Evolutionary conservation across 495 filamentous ascomycete species (phyloP), one percentile per base, ranked within the genome.

Genomic region (Collariella sp.): DNA sequence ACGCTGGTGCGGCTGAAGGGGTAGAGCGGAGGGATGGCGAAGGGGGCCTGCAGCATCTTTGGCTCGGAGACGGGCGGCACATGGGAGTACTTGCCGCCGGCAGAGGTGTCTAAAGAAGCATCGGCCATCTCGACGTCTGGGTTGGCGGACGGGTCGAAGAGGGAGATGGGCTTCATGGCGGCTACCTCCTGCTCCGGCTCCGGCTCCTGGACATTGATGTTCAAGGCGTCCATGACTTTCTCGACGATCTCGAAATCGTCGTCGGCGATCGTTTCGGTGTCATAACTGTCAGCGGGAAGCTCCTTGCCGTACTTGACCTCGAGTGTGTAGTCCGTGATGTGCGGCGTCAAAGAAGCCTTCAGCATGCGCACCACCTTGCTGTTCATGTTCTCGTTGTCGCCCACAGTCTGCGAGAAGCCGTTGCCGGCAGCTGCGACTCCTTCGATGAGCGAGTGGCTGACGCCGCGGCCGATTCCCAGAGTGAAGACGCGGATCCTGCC

Each of bases 291-390:
- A 16, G 35, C 26, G 11, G n/a, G 46, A 11, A 34, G 7, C 7
- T 70, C 66, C 47, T 68, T 67, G 31, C 66, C 70, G 60, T 83
- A 83, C 58, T 80, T 76, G 46, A 86, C 68, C 45, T 85, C 80
- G 3, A 87, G 61, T 0, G 67, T 74, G 55, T 82, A 87, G 52
- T 82, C 74, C 20, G 58, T 72, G 42, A 85, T 65, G 55, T 87
- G 80, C 1, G 82, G 81, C 5, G 75, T 76, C 24, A 88, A 60
- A 0, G 82, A 81, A 0, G 77, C 83, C 58, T 87, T 87, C 40
- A 89, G 67, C 81, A 88, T 87, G 7, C 84, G 74, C 7, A 88
- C 73, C 5, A 88, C 74, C 63, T 85, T 85, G 48, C 64, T 72
- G 54, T 83, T 78, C 52, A 84, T 73, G 56, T 77, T 76, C 53